Evolutionary conservation across 768 basidiomycete species (phyloP).

Genomic region (Tulasnella sp.): DNA sequence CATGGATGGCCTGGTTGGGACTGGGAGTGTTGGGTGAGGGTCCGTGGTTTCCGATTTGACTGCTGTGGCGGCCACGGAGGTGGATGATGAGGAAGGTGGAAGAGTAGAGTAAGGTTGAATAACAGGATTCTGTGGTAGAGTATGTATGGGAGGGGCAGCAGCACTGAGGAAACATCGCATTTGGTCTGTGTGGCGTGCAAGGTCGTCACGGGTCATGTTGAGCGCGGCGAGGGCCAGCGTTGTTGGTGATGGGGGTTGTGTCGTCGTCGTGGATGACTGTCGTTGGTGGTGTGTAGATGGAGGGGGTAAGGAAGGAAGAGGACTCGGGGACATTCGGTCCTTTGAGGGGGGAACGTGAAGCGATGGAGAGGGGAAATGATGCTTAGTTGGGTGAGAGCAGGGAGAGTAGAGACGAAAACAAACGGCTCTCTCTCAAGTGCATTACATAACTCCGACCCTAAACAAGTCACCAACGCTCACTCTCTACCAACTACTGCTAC

Average conservation of each 20-base stretch:
- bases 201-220: conserved; percentile 73
- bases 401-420: not conserved
- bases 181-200: conserved; percentile 64
- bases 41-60: conserved; percentile 26
- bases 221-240: conserved; percentile 66
- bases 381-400: not conserved
- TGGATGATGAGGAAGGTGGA: conserved; percentile 21
- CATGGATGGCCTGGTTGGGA: conserved; percentile 25
- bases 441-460: conserved; percentile 3
- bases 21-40: conserved; percentile 21
- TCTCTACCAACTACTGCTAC: not conserved
- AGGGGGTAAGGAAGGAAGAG: not conserved
- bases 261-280: not conserved
- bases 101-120: not conserved
- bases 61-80: not conserved
- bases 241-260: conserved; percentile 52
- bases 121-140: conserved; percentile 14
- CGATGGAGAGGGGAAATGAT: not conserved
- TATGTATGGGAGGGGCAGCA: conserved; percentile 10
- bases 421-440: conserved; percentile 8
- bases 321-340: not conserved
- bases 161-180: conserved; percentile 72
- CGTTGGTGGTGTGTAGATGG: not conserved
- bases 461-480: not conserved
- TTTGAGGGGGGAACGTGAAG: not conserved